Percentiles rank a stretch among this genome's conserved stretches.
Evolutionary conservation across 2,329 filamentous ascomycete genomes (phyloP).

Genomic region (Cryoendolithus antarcticus): DNA sequence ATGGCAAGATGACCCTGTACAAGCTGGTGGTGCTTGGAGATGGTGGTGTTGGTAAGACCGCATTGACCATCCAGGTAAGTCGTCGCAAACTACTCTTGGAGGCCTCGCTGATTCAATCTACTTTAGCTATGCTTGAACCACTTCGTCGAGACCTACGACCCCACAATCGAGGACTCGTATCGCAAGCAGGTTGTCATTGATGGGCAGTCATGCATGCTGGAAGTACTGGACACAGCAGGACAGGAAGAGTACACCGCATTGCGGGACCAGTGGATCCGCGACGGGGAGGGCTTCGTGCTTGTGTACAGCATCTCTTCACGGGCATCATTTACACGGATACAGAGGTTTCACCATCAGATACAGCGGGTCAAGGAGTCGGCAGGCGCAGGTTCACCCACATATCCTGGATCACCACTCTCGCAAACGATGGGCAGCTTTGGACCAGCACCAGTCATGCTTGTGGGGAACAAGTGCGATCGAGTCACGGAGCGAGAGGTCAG

Average conservation of each 20-base stretch:
- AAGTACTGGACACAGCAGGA: constrained; percentile 91
- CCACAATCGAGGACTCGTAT: constrained; percentile 57
- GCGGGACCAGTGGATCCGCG: constrained; percentile 95
- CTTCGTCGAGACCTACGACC: constrained; percentile 83
- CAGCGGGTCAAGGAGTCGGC: constrained; percentile 92
- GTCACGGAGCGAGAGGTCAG: constrained; percentile 94
- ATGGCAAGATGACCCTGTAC: constrained; percentile 42
- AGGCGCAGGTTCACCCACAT: constrained; percentile 57
- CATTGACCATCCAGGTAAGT: constrained; percentile 74
- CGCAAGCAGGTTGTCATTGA: constrained; percentile 73
- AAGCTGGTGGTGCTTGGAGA: constrained; percentile 95
- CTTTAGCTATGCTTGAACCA: constrained; percentile 83
- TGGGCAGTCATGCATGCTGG: constrained; percentile 88
- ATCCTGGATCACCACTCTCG: constrained; percentile 61
- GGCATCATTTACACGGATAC: constrained; percentile 88
- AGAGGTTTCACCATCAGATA: constrained; percentile 92
- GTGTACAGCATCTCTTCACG: constrained; percentile 98
- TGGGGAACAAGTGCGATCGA: constrained; percentile 96
- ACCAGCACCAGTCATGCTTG: constrained; percentile 89
- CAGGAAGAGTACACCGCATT: constrained; percentile 98
- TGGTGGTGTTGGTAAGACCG: constrained; percentile 97
- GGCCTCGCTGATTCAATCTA: background rate
- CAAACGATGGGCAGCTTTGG: constrained; percentile 44
- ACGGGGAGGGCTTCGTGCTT: constrained; percentile 92
- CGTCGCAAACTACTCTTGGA: background rate